Evolutionary conservation across 2,329 filamentous ascomycete species (phyloP).

Genomic region (Claviceps digitariae): DNA sequence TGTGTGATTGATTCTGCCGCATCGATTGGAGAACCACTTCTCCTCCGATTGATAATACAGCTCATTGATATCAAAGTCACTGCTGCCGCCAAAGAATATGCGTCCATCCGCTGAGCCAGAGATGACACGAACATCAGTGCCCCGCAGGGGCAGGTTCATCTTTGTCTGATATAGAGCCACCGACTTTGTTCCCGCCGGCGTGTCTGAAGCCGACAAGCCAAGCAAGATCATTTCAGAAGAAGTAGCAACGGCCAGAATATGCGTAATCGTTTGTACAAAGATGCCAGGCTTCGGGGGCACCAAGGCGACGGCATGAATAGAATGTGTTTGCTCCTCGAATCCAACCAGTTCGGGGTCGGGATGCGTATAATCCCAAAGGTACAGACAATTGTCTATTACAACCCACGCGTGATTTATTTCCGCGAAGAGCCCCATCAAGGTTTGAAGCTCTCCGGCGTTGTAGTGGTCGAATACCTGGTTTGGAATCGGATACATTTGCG

Average conservation of each 20-base stretch:
- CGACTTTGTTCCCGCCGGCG: conserved; percentile 54
- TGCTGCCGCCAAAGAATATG: conserved; percentile 79
- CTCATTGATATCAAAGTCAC: conserved; percentile 81
- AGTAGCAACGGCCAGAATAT: conserved; percentile 82
- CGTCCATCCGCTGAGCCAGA: conserved; percentile 72
- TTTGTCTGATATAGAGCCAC: conserved; percentile 79
- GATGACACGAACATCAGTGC: conserved; percentile 64
- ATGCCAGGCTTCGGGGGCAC: conserved; percentile 75
- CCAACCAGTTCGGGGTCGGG: conserved; percentile 85
- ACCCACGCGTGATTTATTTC: conserved; percentile 94
- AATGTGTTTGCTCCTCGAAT: conserved; percentile 77
- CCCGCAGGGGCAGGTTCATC: conserved; percentile 66
- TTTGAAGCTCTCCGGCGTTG: conserved; percentile 73
- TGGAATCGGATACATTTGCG: conserved; percentile 77
- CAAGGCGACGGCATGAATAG: conserved; percentile 82
- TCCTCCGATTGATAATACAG: conserved; percentile 95
- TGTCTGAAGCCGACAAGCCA: conserved; percentile 60
- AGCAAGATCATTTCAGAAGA: conserved; percentile 72
- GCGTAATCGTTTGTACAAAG: conserved; percentile 73
- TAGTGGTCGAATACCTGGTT: conserved; percentile 88
- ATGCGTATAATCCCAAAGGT: conserved; percentile 94
- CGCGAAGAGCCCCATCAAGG: conserved; percentile 90
- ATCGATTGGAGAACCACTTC: conserved; percentile 85
- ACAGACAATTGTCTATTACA: conserved; percentile 87
- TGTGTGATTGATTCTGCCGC: conserved; percentile 80